A percentile compares a stretch with the other conserved stretches of the same genome.
Evolutionary conservation across 768 basidiomycete species (phyloP).

Genomic region (Phlebiopsis flavidoalba): DNA sequence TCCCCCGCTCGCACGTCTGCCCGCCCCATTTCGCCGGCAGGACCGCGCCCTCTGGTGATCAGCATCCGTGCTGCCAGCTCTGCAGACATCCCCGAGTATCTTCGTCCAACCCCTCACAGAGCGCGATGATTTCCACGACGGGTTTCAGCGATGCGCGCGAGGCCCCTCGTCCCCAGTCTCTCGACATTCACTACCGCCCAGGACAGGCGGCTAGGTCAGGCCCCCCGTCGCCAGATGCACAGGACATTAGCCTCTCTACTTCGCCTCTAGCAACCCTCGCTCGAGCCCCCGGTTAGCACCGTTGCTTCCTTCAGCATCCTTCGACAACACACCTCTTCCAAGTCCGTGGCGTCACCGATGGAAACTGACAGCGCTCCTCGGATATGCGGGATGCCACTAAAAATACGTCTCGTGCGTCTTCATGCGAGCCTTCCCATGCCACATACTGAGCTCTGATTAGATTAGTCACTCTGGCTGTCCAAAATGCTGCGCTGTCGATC

Average conservation of each 20-base stretch:
- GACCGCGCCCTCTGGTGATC: background rate
- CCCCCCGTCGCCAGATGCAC: slow-evolving; percentile 40
- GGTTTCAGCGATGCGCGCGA: slow-evolving; percentile 22
- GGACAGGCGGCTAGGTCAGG: slow-evolving; percentile 36
- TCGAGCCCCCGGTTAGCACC: slow-evolving; percentile 28
- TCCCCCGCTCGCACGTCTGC: background rate
- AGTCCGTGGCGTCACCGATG: slow-evolving; percentile 10
- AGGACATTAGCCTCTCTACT: slow-evolving; percentile 18
- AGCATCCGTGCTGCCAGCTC: background rate
- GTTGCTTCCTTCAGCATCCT: slow-evolving; percentile 20
- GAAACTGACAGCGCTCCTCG: slow-evolving; percentile 33
- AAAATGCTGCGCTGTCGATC: slow-evolving; percentile 93
- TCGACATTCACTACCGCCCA: slow-evolving; percentile 61
- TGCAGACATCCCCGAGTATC: slow-evolving; percentile 1
- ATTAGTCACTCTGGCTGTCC: slow-evolving; percentile 76
- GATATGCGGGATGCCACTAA: slow-evolving; percentile 67
- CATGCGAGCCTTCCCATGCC: slow-evolving; percentile 2
- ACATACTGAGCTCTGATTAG: background rate
- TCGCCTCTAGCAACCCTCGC: slow-evolving; percentile 6
- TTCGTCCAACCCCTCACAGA: background rate
- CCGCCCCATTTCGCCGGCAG: background rate
- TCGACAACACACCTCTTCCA: slow-evolving; percentile 12
- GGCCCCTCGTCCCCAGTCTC: slow-evolving; percentile 22
- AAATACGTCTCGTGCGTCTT: slow-evolving; percentile 72
- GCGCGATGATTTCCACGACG: slow-evolving; percentile 18